These are phyloP conservation scores for Trifolium fragiferum DNA, from an alignment of 306 rosid species.

Conservation along the genomic window DNA sequence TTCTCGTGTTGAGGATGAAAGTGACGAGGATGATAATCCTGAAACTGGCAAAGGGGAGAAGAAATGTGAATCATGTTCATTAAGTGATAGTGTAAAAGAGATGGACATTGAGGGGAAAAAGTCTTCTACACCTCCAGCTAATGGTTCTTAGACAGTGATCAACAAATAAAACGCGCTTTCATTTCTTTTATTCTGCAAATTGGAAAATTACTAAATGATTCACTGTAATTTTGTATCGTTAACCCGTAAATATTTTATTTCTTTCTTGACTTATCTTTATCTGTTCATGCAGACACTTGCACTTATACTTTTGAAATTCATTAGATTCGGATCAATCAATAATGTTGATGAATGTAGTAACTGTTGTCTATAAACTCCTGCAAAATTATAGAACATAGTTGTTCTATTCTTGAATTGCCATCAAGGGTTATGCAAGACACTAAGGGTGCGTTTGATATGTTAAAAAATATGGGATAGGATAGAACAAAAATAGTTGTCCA, in stretches of 20 bases:
- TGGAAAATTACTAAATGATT: conserved; percentile 28
- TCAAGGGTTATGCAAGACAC: background rate
- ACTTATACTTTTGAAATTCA: conserved; percentile 13
- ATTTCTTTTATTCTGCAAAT: conserved; percentile 18
- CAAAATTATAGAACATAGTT: conserved; percentile 6
- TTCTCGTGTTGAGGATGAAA: conserved; percentile 63
- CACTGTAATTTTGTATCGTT: conserved; percentile 27
- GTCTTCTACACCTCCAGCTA: conserved; percentile 50
- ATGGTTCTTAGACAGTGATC: conserved; percentile 56
- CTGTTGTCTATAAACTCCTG: background rate
- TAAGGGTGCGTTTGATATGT: no score
- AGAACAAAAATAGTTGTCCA: no score
- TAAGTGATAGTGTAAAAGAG: conserved; percentile 68
- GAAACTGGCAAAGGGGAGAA: conserved; percentile 39
- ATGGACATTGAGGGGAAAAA: conserved; percentile 59
- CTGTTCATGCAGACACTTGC: conserved; percentile 31
- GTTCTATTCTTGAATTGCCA: background rate
- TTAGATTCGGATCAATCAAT: background rate
- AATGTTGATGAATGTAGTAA: background rate
- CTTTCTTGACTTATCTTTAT: conserved; percentile 15
- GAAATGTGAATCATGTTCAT: conserved; percentile 56
- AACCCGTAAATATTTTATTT: conserved; percentile 36
- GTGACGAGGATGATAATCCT: conserved; percentile 50
- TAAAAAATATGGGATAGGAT: no score
- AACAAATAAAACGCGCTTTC: conserved; percentile 37